Base-by-base conservation (phyloP, 2,329 filamentous ascomycete genomes). In the Thyridium curvatum region DNA sequence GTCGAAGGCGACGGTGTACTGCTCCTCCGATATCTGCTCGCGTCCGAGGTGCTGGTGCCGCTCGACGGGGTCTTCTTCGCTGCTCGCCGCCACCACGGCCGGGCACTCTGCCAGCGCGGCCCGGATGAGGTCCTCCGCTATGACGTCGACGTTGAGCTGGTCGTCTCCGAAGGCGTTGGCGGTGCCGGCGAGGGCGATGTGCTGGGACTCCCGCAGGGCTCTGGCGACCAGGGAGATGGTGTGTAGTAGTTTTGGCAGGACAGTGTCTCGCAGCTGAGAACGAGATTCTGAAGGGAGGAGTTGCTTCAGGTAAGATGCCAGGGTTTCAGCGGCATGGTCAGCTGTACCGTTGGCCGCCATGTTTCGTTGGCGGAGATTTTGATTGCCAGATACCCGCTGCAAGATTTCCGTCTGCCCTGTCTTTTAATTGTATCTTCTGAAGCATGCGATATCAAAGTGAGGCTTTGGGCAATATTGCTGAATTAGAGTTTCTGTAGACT, bases 1-100 rank as follows among this genome's bases (percentile, higher is more conserved):
- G 47, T 82, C 78, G 47, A 82, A 82, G 0, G 75, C 77, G 8
- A 80, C 56, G 0, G 76, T 71, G 55, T 82, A 82, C 18, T 59
- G 51, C 47, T 78, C 71, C 10, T 3, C 29, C 10, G 18, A 7
- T 28, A 10, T 18, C n/a, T 30, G 2, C 12, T 35, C 18, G 12
- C 30, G 32, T 28, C 37, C 40, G 52, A 43, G 30, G 44, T 31
- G 38, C n/a, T 59, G 46, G 29, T 54, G 16, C 42, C 55, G 55
- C 54, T 79, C 76, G 1, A 74, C 51, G 0, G 76, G 76, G 37
- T 80, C 76, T 50, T 82, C 77, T 51, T 82, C 77, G 52, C 75
- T 77, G 56, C 71, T 77, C 2, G 73, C 74, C 0, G 71, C 69
- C 12, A 58, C 57, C 2, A 77, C 64, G 1, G 64, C 53, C 0